Conservation (phyloP, 2,329 filamentous ascomycete species). For the Fusarium proliferatum region DNA sequence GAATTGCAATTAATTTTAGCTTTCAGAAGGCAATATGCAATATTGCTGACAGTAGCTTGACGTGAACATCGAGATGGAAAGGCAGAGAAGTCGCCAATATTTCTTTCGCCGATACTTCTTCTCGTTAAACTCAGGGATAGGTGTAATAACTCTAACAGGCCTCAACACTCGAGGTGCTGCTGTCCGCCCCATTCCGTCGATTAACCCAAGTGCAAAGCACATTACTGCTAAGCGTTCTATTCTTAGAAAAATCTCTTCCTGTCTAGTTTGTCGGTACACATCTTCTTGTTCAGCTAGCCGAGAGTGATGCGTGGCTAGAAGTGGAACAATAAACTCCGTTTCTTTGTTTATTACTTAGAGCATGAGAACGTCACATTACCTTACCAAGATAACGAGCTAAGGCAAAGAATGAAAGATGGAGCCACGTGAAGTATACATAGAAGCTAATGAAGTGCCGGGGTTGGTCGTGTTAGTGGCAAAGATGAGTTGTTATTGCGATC, state of each 20-base stretch:
- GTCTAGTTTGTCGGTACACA: background rate
- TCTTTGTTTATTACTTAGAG: background rate
- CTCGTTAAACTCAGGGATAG: background rate
- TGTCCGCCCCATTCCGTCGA: background rate
- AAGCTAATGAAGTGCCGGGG: conserved; percentile 7
- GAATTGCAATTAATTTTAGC: background rate
- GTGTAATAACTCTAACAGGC: background rate
- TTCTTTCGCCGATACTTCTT: background rate
- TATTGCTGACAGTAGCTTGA: no score
- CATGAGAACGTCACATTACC: background rate
- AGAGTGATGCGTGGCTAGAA: background rate
- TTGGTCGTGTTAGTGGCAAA: conserved; percentile 12
- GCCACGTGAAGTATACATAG: background rate
- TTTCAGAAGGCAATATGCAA: background rate
- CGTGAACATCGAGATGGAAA: background rate
- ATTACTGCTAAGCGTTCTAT: background rate
- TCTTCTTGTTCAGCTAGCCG: background rate
- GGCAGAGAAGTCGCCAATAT: no score
- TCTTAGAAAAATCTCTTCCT: background rate
- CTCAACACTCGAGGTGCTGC: background rate
- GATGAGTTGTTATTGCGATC: conserved; percentile 15
- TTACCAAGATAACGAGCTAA: background rate
- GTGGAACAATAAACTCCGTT: background rate
- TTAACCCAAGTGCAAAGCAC: background rate
- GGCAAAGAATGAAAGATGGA: background rate